These are phyloP conservation scores for Sporobolomyces phaffii DNA, from an alignment of 768 basidiomycete genomes.

Conservation along the genomic window DNA sequence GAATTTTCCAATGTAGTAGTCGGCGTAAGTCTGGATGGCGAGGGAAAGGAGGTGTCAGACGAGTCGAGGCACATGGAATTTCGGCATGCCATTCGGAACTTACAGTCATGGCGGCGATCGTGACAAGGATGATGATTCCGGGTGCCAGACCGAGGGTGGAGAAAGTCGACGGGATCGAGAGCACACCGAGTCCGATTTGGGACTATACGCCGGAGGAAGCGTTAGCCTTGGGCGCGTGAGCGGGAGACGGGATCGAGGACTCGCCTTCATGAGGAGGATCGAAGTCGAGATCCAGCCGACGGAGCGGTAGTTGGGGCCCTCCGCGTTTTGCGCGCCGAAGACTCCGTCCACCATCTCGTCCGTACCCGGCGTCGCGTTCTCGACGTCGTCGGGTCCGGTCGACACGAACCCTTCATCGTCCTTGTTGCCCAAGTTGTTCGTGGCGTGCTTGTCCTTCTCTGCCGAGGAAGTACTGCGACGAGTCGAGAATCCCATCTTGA, in stretches of 20 bases:
- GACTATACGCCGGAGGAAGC: background rate
- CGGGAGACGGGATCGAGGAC: background rate
- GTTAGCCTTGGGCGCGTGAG: background rate
- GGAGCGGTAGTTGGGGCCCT: constrained; percentile 17
- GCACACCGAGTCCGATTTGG: constrained; percentile 26
- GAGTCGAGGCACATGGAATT: background rate
- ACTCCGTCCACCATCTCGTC: constrained; percentile 21
- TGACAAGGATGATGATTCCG: constrained; percentile 23
- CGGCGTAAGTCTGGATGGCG: constrained; percentile 14
- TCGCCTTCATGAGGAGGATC: constrained; percentile 17
- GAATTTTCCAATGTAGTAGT: constrained; percentile 26
- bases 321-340: constrained; percentile 17
- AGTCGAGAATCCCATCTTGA: constrained; percentile 10
- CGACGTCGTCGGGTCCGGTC: constrained; percentile 3
- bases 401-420: constrained; percentile 11
- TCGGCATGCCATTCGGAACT: background rate
- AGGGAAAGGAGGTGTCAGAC: background rate
- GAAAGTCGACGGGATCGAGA: constrained; percentile 24
- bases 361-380: constrained; percentile 2
- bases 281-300: constrained; percentile 29
- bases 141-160: constrained; percentile 26
- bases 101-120: constrained; percentile 12
- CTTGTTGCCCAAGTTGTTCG: background rate
- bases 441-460: background rate
- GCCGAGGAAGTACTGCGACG: background rate